phyloP scores from a whole-genome alignment of 768 basidiomycete genomes.

The Sarcomyxa edulis region DNA sequence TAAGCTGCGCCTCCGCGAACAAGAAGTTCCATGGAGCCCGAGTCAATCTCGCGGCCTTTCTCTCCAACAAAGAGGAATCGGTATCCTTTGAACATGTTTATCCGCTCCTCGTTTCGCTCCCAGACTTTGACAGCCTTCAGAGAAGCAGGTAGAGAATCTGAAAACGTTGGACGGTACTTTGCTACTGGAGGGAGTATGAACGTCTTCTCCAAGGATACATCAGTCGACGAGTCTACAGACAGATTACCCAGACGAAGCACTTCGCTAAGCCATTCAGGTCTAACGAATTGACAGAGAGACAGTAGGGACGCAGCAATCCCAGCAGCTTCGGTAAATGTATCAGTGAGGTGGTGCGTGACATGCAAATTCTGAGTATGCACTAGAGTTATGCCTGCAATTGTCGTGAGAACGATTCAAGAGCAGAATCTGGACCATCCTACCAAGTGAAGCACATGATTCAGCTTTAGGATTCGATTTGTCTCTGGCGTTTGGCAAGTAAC shows the following conservation, averaged over 20 bases:
- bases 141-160: constrained; percentile 38
- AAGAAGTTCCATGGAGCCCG: constrained; percentile 49
- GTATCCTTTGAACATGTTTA: constrained; percentile 44
- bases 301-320: constrained; percentile 55
- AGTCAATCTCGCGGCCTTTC: constrained; percentile 41
- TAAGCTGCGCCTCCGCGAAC: constrained; percentile 53
- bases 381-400: constrained; percentile 49
- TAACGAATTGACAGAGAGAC: constrained; percentile 54
- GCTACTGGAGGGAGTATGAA: constrained; percentile 46
- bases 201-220: constrained; percentile 40
- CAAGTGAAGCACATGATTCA: constrained; percentile 46
- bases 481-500: constrained; percentile 34
- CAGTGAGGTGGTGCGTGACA: constrained; percentile 62
- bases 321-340: constrained; percentile 44
- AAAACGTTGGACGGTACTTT: constrained; percentile 57
- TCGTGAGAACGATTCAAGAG: not conserved
- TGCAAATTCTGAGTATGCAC: constrained; percentile 36
- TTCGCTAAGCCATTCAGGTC: constrained; percentile 62
- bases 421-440: constrained; percentile 26
- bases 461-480: constrained; percentile 30
- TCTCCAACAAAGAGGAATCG: constrained; percentile 62
- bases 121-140: constrained; percentile 53
- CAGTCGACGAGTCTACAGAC: constrained; percentile 23
- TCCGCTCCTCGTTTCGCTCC: constrained; percentile 63
- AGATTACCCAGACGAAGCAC: constrained; percentile 45